Evolutionary conservation across 2,329 filamentous ascomycete species (phyloP), one percentile per base, ranked within the genome.

Genomic region (Sporothrix phasma): DNA sequence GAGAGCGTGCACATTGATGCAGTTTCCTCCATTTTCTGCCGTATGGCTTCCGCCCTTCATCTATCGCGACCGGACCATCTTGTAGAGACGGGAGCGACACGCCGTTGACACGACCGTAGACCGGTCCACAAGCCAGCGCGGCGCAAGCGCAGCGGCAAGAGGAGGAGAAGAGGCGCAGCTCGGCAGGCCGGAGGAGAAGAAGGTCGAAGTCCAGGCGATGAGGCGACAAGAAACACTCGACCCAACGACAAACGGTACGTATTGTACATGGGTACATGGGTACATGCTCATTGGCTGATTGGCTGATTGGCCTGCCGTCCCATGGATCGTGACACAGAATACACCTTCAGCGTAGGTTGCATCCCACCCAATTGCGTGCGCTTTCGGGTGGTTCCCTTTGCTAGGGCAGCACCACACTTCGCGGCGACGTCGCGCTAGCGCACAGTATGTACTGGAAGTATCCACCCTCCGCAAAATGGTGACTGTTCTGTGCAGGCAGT

Each of bases 241-340:
- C 26, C 3, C 31, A 17, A 51, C 31, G 15, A 29, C 31, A 29
- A 47, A 22, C 37, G 54, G 7, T n/a, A n/a, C n/a, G n/a, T n/a
- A n/a, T n/a, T n/a, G 54, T 37, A 45, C 4, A 62, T n/a, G 51
- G 41, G 56, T 53, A 37, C 49, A 54, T 54, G 37, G 49, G 45
- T 60, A 60, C 56, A 19, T n/a, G n/a, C n/a, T n/a, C n/a, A n/a
- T n/a, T n/a, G n/a, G n/a, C n/a, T n/a, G n/a, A n/a, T n/a, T n/a
- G n/a, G n/a, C n/a, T n/a, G n/a, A n/a, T 60, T 46, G 56, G n/a
- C 6, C 5, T 17, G 8, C 24, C 24, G 54, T 24, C 31, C 19
- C 39, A 47, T 37, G 29, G 49, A 54, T 46, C 66, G 66, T 68
- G 66, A 68, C 65, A 68, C 65, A 65, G 61, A 64, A 47, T 68